These are phyloP conservation scores for Ailanthus altissimus DNA, from an alignment of 345 rosid species.

Conservation along the genomic window DNA sequence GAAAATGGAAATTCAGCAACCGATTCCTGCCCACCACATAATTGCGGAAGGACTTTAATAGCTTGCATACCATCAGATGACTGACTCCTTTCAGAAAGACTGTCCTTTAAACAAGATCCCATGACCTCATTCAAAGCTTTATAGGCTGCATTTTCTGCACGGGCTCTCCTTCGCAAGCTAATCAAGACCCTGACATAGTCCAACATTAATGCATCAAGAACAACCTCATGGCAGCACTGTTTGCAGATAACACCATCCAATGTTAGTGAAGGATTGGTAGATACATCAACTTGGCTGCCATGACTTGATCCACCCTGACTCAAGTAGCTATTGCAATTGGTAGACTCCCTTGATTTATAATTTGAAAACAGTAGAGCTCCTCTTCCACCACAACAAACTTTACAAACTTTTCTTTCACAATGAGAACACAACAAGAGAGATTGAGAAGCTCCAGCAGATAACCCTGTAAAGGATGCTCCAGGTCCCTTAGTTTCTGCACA, in stretches of 20 bases:
- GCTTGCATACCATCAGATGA: constrained; percentile 37
- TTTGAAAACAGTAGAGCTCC: constrained; percentile 77
- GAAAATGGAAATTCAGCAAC: constrained; percentile 94
- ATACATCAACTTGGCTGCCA: constrained; percentile 57
- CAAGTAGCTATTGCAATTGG: constrained; percentile 36
- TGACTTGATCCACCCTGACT: constrained; percentile 64
- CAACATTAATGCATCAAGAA: constrained; percentile 75
- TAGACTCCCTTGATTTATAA: constrained; percentile 50
- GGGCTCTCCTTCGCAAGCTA: constrained; percentile 71
- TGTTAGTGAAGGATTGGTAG: constrained; percentile 48
- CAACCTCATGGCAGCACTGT: constrained; percentile 65
- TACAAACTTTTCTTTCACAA: constrained; percentile 77
- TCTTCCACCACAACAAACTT: constrained; percentile 84
- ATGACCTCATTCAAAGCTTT: constrained; percentile 64
- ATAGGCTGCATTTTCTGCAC: constrained; percentile 64
- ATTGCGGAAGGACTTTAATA: constrained; percentile 39
- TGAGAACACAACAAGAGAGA: constrained; percentile 59
- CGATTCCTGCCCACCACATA: constrained; percentile 71
- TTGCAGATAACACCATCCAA: constrained; percentile 69
- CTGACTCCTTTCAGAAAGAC: constrained; percentile 41
- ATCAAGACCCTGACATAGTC: constrained; percentile 86
- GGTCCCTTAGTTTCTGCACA: constrained; percentile 54
- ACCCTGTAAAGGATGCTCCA: constrained; percentile 35
- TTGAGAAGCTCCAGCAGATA: constrained; percentile 45
- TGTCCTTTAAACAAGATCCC: constrained; percentile 48